phyloP scores from a whole-genome alignment of 768 basidiomycete genomes.

The Podaxis sp. region DNA sequence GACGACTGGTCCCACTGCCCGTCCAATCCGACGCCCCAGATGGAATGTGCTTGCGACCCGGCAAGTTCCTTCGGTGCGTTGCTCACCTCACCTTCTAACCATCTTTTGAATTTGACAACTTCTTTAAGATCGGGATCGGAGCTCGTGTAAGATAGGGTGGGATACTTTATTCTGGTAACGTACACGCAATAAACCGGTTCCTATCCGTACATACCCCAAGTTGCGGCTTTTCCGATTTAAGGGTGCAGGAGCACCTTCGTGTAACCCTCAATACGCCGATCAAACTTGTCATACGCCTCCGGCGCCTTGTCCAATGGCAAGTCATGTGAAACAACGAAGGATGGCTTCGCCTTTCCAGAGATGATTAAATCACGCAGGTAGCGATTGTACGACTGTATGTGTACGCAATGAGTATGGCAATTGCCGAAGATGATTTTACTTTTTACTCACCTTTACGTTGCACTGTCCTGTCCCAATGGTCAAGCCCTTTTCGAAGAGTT shows the following conservation, averaged over 20 bases:
- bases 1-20: conserved; percentile 76
- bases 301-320: conserved; percentile 46
- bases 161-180: conserved; percentile 11
- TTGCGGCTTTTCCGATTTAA: conserved; percentile 21
- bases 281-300: conserved; percentile 53
- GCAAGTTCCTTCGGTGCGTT: conserved; percentile 58
- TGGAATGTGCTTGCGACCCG: conserved; percentile 61
- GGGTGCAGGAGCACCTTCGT: conserved; percentile 52
- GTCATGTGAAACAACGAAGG: conserved; percentile 54
- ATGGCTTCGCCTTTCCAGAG: conserved; percentile 49
- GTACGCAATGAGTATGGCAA: neutral
- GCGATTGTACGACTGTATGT: conserved; percentile 44
- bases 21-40: conserved; percentile 40
- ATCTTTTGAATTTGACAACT: neutral
- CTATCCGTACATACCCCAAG: neutral
- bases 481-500: conserved; percentile 57
- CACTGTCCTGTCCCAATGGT: conserved; percentile 53
- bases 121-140: conserved; percentile 8
- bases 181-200: neutral
- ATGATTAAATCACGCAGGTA: conserved; percentile 56
- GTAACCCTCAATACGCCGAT: conserved; percentile 51
- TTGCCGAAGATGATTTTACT: neutral
- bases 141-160: conserved; percentile 8
- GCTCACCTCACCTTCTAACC: neutral
- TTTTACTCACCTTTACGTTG: conserved; percentile 44